Evolutionary conservation across 768 basidiomycete genomes (phyloP), one percentile per base, ranked within the genome.

Genomic region (Boletus patriciae): DNA sequence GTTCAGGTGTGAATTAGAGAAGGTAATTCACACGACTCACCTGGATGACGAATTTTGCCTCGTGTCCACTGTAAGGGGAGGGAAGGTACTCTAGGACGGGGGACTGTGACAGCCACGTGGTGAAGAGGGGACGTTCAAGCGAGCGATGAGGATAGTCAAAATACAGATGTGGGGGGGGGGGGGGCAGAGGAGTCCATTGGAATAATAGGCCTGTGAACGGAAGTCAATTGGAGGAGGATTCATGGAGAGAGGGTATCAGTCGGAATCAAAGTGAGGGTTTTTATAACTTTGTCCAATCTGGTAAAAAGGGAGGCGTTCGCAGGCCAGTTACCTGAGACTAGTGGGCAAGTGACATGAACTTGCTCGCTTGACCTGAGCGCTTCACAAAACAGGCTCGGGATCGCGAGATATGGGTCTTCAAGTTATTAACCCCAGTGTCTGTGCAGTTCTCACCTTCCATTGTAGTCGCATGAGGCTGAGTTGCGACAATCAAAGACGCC

Each of bases 391-490:
- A 44, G 47, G 66, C 65, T 54, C 41, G 18, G 45, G 69, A 71
- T 71, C 70, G 70, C 65, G 57, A 71, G 67, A 71, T 71, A 62
- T n/a, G n/a, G n/a, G n/a, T n/a, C n/a, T n/a, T n/a, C n/a, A n/a
- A n/a, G n/a, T n/a, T n/a, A n/a, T n/a, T n/a, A n/a, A n/a, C n/a
- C n/a, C n/a, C n/a, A n/a, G n/a, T n/a, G n/a, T n/a, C n/a, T n/a
- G n/a, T n/a, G n/a, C n/a, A n/a, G n/a, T n/a, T n/a, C n/a, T n/a
- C n/a, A n/a, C n/a, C n/a, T n/a, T n/a, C n/a, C n/a, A n/a, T n/a
- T n/a, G n/a, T n/a, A n/a, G n/a, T n/a, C n/a, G n/a, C n/a, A n/a
- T n/a, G n/a, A n/a, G n/a, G n/a, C n/a, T n/a, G n/a, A n/a, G n/a
- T n/a, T n/a, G n/a, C n/a, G n/a, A n/a, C n/a, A n/a, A n/a, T n/a